Evolutionary conservation across 257 asterid genomes (phyloP).

Genomic region (Solanum acaule): DNA sequence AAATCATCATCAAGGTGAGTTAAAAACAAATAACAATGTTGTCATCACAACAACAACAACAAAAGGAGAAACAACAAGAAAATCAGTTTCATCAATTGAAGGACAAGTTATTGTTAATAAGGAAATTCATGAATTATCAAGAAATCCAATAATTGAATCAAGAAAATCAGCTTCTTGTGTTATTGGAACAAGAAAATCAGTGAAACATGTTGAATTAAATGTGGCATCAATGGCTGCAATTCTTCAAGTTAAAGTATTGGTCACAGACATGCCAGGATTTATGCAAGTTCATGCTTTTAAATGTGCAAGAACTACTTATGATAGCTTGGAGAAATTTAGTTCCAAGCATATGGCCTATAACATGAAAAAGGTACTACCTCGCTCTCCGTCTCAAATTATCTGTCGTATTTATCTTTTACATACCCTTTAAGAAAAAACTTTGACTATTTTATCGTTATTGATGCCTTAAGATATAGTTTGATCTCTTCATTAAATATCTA

Average conservation of each 20-base stretch:
- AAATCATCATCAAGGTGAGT: slow-evolving; percentile 2
- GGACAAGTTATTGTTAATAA: background rate
- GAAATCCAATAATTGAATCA: background rate
- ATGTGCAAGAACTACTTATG: slow-evolving; percentile 47
- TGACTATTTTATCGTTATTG: background rate
- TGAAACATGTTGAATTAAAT: slow-evolving; percentile 31
- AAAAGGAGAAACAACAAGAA: slow-evolving; percentile 9
- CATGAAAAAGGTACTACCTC: slow-evolving; percentile 39
- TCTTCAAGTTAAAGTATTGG: slow-evolving; percentile 50
- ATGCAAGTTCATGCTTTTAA: slow-evolving; percentile 71
- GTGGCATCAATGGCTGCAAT: slow-evolving; percentile 35
- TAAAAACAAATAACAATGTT: background rate
- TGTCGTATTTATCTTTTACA: background rate
- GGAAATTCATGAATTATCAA: background rate
- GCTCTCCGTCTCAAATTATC: background rate
- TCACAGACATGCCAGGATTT: slow-evolving; percentile 63
- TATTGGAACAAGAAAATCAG: slow-evolving; percentile 21
- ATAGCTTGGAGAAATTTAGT: slow-evolving; percentile 52
- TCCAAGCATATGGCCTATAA: slow-evolving; percentile 52
- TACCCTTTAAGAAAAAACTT: no score
- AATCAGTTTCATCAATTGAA: slow-evolving; percentile 12
- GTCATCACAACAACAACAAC: background rate
- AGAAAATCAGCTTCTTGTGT: slow-evolving; percentile 26
- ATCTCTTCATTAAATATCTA: background rate
- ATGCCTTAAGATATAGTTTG: no score